Percentiles rank a stretch among this genome's conserved stretches.
These are phyloP conservation scores for Tremella yokohamensis DNA, from an alignment of 768 basidiomycete species.

Conservation along the genomic window DNA sequence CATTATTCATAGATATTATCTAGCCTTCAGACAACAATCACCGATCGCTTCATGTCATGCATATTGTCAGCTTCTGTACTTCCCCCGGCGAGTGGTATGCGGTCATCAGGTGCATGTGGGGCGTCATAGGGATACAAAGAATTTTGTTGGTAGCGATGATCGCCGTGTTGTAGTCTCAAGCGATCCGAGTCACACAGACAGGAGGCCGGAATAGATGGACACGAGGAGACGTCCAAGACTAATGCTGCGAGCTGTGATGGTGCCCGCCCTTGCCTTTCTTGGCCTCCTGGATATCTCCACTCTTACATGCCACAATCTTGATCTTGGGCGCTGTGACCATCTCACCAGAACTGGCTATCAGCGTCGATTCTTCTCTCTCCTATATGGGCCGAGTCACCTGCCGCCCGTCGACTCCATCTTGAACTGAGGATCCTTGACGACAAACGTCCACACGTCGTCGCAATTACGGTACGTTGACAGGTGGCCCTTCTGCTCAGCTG, in stretches of 20 bases:
- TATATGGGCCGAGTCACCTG: no score
- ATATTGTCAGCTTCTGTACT: no score
- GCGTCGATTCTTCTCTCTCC: background rate
- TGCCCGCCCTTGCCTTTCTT: constrained; percentile 58
- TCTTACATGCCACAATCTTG: constrained; percentile 98
- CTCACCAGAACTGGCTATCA: constrained; percentile 27
- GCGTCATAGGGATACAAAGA: no score
- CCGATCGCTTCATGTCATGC: no score
- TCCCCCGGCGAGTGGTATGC: no score
- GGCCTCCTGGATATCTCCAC: constrained; percentile 77
- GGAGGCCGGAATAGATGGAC: background rate
- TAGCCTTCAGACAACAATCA: no score
- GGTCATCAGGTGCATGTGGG: no score
- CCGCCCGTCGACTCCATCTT: constrained; percentile 70
- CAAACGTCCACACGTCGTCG: constrained; percentile 88
- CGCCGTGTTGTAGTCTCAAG: no score
- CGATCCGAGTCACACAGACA: background rate
- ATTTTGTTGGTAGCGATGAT: no score
- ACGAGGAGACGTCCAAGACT: background rate
- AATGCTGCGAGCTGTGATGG: background rate
- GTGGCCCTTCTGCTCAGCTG: constrained; percentile 62
- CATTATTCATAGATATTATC: no score
- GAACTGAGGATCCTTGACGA: constrained; percentile 85
- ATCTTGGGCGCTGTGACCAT: constrained; percentile 62
- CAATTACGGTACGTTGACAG: constrained; percentile 65